Evolutionary conservation across 2,329 filamentous ascomycete species (phyloP).

Genomic region (Alternaria rosae): DNA sequence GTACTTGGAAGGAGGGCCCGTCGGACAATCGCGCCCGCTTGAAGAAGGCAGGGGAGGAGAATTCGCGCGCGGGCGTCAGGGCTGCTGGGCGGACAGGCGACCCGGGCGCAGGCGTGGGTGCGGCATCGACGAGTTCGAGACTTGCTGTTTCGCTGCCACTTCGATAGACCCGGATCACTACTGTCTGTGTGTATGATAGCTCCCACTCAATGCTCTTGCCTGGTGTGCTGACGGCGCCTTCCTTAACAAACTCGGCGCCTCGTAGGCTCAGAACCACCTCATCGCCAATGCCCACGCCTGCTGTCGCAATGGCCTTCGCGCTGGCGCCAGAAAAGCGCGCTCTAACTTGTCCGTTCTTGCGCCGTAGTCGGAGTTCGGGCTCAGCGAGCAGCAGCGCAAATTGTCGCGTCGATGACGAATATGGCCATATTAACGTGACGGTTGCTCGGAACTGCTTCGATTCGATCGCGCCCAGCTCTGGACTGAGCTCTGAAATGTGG

Average conservation of each 20-base stretch:
- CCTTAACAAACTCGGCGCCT: slow-evolving; percentile 70
- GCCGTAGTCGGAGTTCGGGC: slow-evolving; percentile 80
- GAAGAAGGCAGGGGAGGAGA: slow-evolving; percentile 77
- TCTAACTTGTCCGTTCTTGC: slow-evolving; percentile 79
- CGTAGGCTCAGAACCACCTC: slow-evolving; percentile 72
- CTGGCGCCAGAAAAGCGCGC: slow-evolving; percentile 75
- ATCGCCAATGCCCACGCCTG: slow-evolving; percentile 79
- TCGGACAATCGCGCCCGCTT: slow-evolving; percentile 75
- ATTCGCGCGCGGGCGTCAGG: slow-evolving; percentile 53
- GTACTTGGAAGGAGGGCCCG: slow-evolving; percentile 68
- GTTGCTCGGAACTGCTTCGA: slow-evolving; percentile 67
- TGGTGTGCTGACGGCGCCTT: slow-evolving; percentile 63
- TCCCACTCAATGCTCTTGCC: slow-evolving; percentile 66
- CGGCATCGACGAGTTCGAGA: slow-evolving; percentile 61
- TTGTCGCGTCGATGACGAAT: slow-evolving; percentile 76
- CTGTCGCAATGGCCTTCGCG: slow-evolving; percentile 72
- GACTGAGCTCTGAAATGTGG: slow-evolving; percentile 43
- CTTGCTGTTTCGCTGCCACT: slow-evolving; percentile 58
- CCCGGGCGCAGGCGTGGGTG: slow-evolving; percentile 35
- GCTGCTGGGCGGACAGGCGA: slow-evolving; percentile 31
- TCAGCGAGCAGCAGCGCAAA: slow-evolving; percentile 85
- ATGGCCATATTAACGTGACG: slow-evolving; percentile 90
- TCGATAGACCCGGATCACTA: slow-evolving; percentile 51
- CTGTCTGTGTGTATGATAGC: slow-evolving; percentile 55
- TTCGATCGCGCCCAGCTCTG: slow-evolving; percentile 37